A percentile compares a stretch with the other conserved stretches of the same genome.
phyloP scores from a whole-genome alignment of 1,139 yeast genomes.

The Candida frijolesensis region DNA sequence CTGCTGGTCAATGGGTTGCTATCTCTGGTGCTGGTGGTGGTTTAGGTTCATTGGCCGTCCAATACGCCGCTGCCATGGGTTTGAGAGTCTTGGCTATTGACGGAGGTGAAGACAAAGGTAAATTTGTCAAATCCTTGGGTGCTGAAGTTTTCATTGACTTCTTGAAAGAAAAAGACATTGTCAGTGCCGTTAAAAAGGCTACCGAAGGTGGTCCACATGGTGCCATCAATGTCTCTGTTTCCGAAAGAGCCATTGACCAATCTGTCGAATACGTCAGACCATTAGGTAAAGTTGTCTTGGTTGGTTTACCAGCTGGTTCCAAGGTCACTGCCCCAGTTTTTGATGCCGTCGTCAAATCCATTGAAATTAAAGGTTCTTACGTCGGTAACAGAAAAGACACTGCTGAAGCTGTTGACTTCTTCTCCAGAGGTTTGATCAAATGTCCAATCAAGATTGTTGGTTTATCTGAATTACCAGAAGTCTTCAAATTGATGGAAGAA shows the following conservation, averaged over 20 bases:
- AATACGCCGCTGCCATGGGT: constrained; percentile 78
- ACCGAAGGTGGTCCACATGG: constrained; percentile 83
- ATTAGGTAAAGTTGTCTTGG: constrained; percentile 70
- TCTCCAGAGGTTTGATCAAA: constrained; percentile 65
- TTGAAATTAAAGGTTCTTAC: constrained; percentile 69
- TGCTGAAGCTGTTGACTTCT: constrained; percentile 75
- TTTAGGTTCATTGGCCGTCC: constrained; percentile 72
- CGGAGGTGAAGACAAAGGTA: constrained; percentile 70
- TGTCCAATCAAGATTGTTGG: constrained; percentile 75
- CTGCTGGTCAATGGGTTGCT: constrained; percentile 77
- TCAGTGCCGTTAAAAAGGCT: constrained; percentile 54
- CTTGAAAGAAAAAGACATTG: constrained; percentile 57
- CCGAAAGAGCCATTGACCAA: constrained; percentile 65
- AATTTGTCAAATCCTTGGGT: constrained; percentile 58
- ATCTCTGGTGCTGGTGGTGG: constrained; percentile 83
- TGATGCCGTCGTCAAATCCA: constrained; percentile 64
- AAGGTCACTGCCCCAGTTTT: constrained; percentile 65
- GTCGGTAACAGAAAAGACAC: constrained; percentile 84
- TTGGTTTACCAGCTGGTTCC: constrained; percentile 76
- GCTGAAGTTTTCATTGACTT: constrained; percentile 72
- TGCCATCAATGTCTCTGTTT: constrained; percentile 72
- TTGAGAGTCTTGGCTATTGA: constrained; percentile 73
- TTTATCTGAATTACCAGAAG: constrained; percentile 61
- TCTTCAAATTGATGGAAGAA: constrained; percentile 68
- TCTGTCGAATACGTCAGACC: constrained; percentile 68